Evolutionary conservation across 2,329 filamentous ascomycete species (phyloP), one percentile per base, ranked within the genome.

Genomic region (Neocucurbitaria cava): DNA sequence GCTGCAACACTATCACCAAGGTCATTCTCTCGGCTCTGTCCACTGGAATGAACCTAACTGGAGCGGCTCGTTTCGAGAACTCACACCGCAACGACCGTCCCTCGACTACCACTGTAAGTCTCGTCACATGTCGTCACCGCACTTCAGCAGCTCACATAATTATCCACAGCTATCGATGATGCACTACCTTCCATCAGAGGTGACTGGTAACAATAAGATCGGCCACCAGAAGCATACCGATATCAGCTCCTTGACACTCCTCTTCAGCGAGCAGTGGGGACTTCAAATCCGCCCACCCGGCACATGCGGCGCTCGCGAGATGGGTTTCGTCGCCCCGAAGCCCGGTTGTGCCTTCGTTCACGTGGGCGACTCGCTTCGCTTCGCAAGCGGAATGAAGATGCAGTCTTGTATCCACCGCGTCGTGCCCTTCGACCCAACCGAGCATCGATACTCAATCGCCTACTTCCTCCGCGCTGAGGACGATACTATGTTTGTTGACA

Each of bases 401-500:
- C 79, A 83, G 71, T 83, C 81, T 33, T 84, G 82, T 76, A 83
- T 86, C 68, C 83, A 85, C 76, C 77, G 82, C 53, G 83, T 85
- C 24, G 81, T 86, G 18, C 83, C 83, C 0, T 79, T 81, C 56
- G 70, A 83, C 71, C 76, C 78, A 20, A 63, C 68, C 36, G 80
- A 85, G 80, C 80, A 85, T 73, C 80, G 83, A 52, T 85, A 85
- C 78, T 83, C 81, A 9, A 83, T 85, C 58, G 83, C 83, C 13
- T 86, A 85, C 71, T 85, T 85, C 76, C 76, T 85, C 46, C 78
- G 83, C 31, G 81, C 83, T 47, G 82, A 85, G 76, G 78, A 85
- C 69, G 81, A 82, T 64, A 81, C 80, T 65, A 80, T 82, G 77
- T 85, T 85, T 69, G 77, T 76, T 43, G 83, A 85, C 72, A 79